These are phyloP conservation scores for Saururus chinensis DNA, from an alignment of 164 flowering plant genomes.

Conservation along the genomic window DNA sequence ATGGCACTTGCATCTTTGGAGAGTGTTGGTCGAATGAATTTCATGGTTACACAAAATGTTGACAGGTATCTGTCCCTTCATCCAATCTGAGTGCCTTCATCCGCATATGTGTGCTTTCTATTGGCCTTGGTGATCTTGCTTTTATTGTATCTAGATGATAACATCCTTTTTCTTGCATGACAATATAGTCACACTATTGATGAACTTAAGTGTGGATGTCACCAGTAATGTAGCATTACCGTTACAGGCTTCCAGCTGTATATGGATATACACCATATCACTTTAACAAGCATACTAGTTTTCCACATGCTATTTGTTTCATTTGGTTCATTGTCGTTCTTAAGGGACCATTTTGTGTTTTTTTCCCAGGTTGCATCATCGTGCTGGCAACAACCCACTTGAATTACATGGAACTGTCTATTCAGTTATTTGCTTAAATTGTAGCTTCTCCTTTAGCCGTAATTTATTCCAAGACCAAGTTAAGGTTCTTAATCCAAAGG, in stretches of 20 bases:
- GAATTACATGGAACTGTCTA: slow-evolving; percentile 97
- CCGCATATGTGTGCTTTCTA: no score
- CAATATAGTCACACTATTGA: no score
- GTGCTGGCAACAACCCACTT: slow-evolving; percentile 87
- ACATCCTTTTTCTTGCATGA: no score
- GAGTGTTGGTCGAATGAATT: slow-evolving; percentile 56
- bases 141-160: no score
- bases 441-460: slow-evolving; percentile 62
- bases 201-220: no score
- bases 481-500: slow-evolving; percentile 88
- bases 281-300: no score
- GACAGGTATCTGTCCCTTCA: slow-evolving; percentile 45
- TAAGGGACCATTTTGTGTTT: not conserved
- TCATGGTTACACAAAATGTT: slow-evolving; percentile 92
- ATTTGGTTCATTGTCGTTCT: not conserved
- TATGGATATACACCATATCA: no score
- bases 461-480: slow-evolving; percentile 69
- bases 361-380: slow-evolving; percentile 79
- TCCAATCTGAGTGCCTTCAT: not conserved
- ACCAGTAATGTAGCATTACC: no score
- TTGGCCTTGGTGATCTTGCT: no score
- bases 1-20: slow-evolving; percentile 77
- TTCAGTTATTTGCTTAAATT: slow-evolving; percentile 64
- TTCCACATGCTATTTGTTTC: not conserved
- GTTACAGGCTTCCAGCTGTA: no score